Base-by-base conservation (phyloP, 768 basidiomycete genomes). In the Suillus paluster region DNA sequence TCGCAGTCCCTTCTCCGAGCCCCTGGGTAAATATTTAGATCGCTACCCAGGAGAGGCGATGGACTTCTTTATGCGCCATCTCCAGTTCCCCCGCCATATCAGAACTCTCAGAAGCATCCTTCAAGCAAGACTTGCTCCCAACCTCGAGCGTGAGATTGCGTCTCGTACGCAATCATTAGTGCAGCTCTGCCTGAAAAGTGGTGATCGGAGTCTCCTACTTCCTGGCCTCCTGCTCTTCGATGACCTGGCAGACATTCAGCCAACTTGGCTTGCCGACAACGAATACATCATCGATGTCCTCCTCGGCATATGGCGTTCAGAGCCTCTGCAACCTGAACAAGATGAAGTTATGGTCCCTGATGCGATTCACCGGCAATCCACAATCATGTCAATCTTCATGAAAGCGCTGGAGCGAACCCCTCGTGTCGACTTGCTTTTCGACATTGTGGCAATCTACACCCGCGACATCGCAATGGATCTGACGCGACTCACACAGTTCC, bases 1-100 rank as follows among this genome's bases (percentile, higher is more conserved):
- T 17, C 84, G 82, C 58, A 97, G 91, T 67, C 95, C 95, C 1
- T 98, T 99, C 77, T 97, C 97, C 1, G 88, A 92, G 62, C 96
- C 95, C 7, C 78, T 99, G 53, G 94, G 92, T 21, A 88, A 89
- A 72, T 99, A 95, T 75, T 83, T 99, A 23, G 88, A 98, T 74
- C 89, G 94, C 10, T 99, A 97, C 75, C 90, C 94, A 1, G 79
- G 76, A 4, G 92, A 98, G 68, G 91, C 94, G 2, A 83, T 93
- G 23, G 88, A 93, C 55, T 94, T 93, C 73, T 91, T 99, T 74
- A 78, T 95, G 66, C 83, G 84, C 12, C 86, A 93, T 64, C 78
- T 99, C n/a, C 81, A 85, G 49, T 86, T 91, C 66, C 86, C 91
- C 1, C 84, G 90, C 44, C 89, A 94, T 70, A 80, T 97, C 46